Conservation (phyloP, 305 asterid genomes). For the Ruellia speciosa region DNA sequence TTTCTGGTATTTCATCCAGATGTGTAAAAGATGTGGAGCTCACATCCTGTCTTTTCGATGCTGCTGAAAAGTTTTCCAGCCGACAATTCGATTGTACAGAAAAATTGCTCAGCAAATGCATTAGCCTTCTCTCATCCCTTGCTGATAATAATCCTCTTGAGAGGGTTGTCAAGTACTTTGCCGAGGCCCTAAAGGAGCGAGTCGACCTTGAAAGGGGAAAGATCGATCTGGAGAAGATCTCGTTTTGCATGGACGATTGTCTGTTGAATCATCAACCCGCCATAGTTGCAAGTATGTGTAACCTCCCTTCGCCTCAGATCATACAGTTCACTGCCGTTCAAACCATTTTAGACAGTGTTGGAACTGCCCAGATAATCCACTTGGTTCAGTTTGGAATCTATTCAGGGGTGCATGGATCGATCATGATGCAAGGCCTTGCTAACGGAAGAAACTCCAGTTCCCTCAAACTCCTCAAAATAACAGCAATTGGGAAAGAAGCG, state of each 20-base stretch:
- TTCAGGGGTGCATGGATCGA: conserved; percentile 26
- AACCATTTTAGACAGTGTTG: conserved; percentile 24
- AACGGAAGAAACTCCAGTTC: conserved; percentile 2
- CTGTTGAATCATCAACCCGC: conserved; percentile 7
- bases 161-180: conserved; percentile 24
- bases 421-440: conserved; percentile 30
- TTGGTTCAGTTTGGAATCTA: conserved; percentile 29
- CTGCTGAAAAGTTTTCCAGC: conserved; percentile 23
- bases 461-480: conserved; percentile 26
- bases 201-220: conserved; percentile 21
- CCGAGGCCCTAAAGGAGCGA: conserved; percentile 29
- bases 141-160: conserved; percentile 17
- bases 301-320: conserved; percentile 20
- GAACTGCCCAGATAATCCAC: conserved; percentile 25
- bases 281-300: conserved; percentile 6
- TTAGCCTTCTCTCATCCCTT: conserved; percentile 1
- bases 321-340: conserved; percentile 26
- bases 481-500: conserved; percentile 28
- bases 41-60: conserved; percentile 19
- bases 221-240: conserved; percentile 20
- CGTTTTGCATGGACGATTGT: conserved; percentile 8
- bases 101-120: conserved; percentile 20
- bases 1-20: not conserved
- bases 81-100: conserved; percentile 25
- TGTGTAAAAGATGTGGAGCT: conserved; percentile 17